Evolutionary conservation across 768 basidiomycete genomes (phyloP), one percentile per base, ranked within the genome.

Genomic region (Naganishia friedmannii): DNA sequence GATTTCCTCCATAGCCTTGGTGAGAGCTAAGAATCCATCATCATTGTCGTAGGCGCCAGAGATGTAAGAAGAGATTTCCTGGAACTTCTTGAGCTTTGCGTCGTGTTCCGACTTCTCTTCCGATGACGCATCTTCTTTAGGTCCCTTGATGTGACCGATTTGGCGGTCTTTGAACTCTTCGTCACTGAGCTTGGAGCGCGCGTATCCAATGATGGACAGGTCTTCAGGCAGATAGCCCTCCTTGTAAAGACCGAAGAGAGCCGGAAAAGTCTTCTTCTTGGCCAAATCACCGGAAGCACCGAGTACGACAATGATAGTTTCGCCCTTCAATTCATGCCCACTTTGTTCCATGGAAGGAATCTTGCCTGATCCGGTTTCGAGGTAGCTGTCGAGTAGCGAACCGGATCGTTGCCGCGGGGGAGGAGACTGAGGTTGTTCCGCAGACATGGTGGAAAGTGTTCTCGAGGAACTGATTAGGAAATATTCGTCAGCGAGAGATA

Each of bases 251-350:
- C 88, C 89, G 81, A 96, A 97, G 67, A 99, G 85, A 31, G 95
- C 95, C 13, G 95, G 95, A 82, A 93, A 90, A 4, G 95, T 98
- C 94, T 99, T 99, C 85, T 99, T 99, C 89, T 96, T 95, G 73
- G 95, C 95, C 55, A 99, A 85, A 85, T 99, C 95, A 48, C 95
- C 95, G 68, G 92, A 94, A 3, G 95, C 95, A 68, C 95, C 95
- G 71, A 94, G 87, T 66, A 98, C 94, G 76, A 95, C 83, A 83
- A 96, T 88, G 84, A 92, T 80, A 23, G 92, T 93, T 84, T 95
- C 93, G 70, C 92, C 89, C 81, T 85, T 90, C 83, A 95, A 86
- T 68, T 86, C 85, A 42, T 90, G 84, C 69, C 88, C 86, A 69
- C 83, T 77, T 56, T 86, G 85, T 83, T 90, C 89, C 92, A 93